Evolutionary conservation across 345 rosid species (phyloP), one percentile per base, ranked within the genome.

Genomic region (Lepidium sativum): DNA sequence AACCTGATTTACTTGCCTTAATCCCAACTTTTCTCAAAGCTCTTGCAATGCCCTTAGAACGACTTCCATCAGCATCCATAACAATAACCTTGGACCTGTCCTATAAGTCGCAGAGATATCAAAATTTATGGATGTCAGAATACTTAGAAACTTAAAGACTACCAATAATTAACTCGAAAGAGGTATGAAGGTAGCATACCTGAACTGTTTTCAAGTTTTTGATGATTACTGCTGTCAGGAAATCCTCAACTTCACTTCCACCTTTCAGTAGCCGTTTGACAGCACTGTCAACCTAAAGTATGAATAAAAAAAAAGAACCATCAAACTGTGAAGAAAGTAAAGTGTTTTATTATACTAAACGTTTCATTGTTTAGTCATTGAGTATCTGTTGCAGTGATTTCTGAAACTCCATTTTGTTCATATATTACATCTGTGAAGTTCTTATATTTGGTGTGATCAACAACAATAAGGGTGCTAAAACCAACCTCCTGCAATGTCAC

Each of bases 31-130:
- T 94, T 74, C 84, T 87, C 82, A 94, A 72, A 58, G 96, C 81
- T 81, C 99, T 84, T 50, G 97, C 97, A 77, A 94, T 73, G 53
- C 92, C 89, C 83, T 88, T 94, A 33, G 96, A 81, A 43, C 78
- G 77, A 75, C 81, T 68, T 66, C 99, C 99, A 77, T 90, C 92
- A 72, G 80, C 89, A 82, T 94, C 99, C 95, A 94, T 78, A 72
- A 94, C 79, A 65, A 94, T 88, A 64, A 94, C 88, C 89, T 78
- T 88, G 45, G 90, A 94, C 78, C 96, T 88, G 91, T 80, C 99
- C 97, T 94, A 86, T 91, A 81, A 81, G 80, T 70, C 54, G 81
- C 59, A 77, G 67, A 71, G 54, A 50, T 74, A 78, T 73, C 65
- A 25, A n/a, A 59, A 63, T 75, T 68, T 75, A 69, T 50, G 76